Conservation (phyloP, 208 protist genomes). For the Trypanosoma boissoni region DNA sequence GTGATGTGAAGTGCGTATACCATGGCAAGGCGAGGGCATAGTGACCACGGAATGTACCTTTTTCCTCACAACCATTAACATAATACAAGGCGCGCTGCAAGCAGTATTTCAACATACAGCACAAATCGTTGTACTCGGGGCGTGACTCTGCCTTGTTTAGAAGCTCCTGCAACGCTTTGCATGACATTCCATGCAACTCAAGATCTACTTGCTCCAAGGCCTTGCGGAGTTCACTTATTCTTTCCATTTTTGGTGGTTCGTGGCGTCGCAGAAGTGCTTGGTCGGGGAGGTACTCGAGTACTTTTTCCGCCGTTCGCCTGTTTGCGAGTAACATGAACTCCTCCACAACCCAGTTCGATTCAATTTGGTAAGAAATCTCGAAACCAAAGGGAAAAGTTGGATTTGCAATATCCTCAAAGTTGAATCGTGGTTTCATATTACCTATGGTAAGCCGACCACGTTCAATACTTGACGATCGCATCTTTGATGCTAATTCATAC, state of each 20-base stretch:
- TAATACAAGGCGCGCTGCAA: conserved; percentile 83
- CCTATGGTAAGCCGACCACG: conserved; percentile 57
- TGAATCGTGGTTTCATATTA: conserved; percentile 52
- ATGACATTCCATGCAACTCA: conserved; percentile 34
- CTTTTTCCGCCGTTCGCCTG: conserved; percentile 78
- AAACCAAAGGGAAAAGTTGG: conserved; percentile 49
- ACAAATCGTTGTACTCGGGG: conserved; percentile 44
- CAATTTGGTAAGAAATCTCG: conserved; percentile 42
- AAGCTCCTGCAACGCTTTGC: conserved; percentile 47
- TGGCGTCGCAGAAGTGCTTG: conserved; percentile 83
- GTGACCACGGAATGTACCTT: conserved; percentile 53
- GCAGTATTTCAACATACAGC: conserved; percentile 67
- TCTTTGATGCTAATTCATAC: conserved; percentile 57
- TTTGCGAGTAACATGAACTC: conserved; percentile 94
- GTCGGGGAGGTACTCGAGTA: conserved; percentile 80
- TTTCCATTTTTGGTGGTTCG: conserved; percentile 41
- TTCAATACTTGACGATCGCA: conserved; percentile 41
- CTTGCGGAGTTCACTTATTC: conserved; percentile 32
- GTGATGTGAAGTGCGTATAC: conserved; percentile 95
- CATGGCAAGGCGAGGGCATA: conserved; percentile 83
- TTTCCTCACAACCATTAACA: conserved; percentile 40
- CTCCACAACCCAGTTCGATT: conserved; percentile 90
- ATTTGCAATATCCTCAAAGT: conserved; percentile 48
- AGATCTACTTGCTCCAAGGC: conserved; percentile 28
- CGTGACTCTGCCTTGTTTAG: conserved; percentile 29